Conservation (phyloP, 2,329 filamentous ascomycete genomes). For the Fusarium nurragi region DNA sequence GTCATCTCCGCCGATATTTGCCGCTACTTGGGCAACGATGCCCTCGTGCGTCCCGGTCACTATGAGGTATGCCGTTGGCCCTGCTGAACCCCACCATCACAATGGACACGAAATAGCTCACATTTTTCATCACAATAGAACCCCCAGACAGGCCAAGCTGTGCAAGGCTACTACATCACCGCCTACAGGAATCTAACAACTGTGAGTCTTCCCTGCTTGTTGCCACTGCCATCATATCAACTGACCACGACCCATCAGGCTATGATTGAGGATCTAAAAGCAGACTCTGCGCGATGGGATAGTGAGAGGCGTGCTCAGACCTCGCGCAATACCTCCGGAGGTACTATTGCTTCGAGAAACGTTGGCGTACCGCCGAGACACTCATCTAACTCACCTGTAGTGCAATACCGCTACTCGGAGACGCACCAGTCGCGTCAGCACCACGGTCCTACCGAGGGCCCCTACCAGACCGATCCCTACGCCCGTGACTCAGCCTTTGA, state of each 20-base stretch:
- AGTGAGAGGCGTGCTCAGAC: conserved; percentile 67
- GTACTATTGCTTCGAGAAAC: conserved; percentile 65
- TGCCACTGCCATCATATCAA: background rate
- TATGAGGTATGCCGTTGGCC: conserved; percentile 67
- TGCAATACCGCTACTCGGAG: conserved; percentile 66
- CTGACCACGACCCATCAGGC: conserved; percentile 54
- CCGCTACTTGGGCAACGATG: conserved; percentile 84
- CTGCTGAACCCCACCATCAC: conserved; percentile 2
- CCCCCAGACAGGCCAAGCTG: conserved; percentile 65
- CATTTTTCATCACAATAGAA: conserved; percentile 52
- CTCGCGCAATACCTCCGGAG: conserved; percentile 64
- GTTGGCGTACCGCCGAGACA: conserved; percentile 59
- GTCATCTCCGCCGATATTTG: conserved; percentile 87
- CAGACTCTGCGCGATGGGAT: conserved; percentile 70
- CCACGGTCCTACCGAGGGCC: conserved; percentile 56
- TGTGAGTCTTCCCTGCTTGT: conserved; percentile 59
- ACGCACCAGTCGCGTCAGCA: conserved; percentile 60
- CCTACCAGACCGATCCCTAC: conserved; percentile 50
- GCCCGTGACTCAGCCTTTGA: conserved; percentile 55
- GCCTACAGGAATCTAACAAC: conserved; percentile 82
- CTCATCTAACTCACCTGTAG: conserved; percentile 68
- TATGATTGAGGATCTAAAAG: conserved; percentile 71
- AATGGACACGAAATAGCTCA: conserved; percentile 40
- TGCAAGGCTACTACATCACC: conserved; percentile 79
- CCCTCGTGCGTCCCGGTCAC: conserved; percentile 77